Conservation (phyloP, 768 basidiomycete species). For the Amanita inopinata region DNA sequence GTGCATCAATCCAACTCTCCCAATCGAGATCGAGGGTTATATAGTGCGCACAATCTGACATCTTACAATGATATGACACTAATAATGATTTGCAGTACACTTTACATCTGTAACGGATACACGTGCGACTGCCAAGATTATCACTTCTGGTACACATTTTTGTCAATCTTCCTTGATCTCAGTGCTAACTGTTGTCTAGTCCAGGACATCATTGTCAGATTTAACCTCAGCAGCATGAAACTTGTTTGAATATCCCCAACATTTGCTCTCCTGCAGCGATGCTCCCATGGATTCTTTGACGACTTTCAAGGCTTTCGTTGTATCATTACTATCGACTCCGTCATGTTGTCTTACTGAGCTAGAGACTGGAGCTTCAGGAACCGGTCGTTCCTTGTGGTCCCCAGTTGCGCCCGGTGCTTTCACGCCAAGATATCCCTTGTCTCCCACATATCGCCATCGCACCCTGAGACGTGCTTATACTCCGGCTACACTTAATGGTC, state of each 20-base stretch:
- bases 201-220: constrained; percentile 60
- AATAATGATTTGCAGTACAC: constrained; percentile 41
- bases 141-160: constrained; percentile 45
- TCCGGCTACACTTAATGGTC: too few species aligned
- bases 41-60: constrained; percentile 36
- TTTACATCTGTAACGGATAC: constrained; percentile 80
- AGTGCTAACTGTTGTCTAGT: constrained; percentile 27
- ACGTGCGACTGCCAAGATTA: constrained; percentile 61
- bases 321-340: constrained; percentile 2
- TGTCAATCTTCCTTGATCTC: neutral
- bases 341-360: too few species aligned
- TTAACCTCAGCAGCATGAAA: constrained; percentile 51
- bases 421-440: too few species aligned
- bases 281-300: neutral
- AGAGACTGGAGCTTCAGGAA: too few species aligned
- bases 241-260: constrained; percentile 28
- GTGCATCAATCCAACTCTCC: constrained; percentile 60
- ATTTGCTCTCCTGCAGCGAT: neutral
- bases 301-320: neutral
- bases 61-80: neutral
- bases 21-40: constrained; percentile 64
- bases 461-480: neutral
- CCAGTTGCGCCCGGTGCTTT: too few species aligned
- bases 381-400: too few species aligned
- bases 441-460: neutral